Base-by-base conservation (phyloP, 306 rosid species). In the Rosa chinensis region DNA sequence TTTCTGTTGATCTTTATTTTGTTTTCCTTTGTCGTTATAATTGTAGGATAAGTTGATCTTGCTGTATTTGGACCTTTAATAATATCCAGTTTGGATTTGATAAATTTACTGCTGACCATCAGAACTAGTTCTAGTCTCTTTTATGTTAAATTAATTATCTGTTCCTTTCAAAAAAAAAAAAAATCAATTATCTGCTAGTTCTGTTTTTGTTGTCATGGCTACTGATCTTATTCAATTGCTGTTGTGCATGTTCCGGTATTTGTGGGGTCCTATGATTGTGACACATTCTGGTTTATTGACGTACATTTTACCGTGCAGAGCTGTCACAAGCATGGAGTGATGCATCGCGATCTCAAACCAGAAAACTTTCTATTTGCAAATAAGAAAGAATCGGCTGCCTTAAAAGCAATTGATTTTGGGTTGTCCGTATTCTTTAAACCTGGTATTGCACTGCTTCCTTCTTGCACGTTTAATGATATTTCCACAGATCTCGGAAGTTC, bases 271-370 rank as follows among this genome's bases (percentile, higher is more conserved):
- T 49, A 25, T 45, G 25, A 3, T 66, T 64, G 55, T 75, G 66
- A 55, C 72, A 11, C 39, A 55, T 40, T 75, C 8, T 71, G 9
- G 47, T 69, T 17, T 52, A n/a, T 75, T 75, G 49, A 79, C 49
- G 2, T 77, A 66, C 66, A 59, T 79, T 88, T 52, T 55, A 25
- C 17, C 17, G 66, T 67, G 77, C 74, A 88, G 92, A 83, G 77
- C 72, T 88, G 92, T 73, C 92, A 88, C 78, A 78, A 84, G 75
- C 85, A 88, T 45, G 90, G 92, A 52, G 92, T 88, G 66, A 86
- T 88, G 88, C 92, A 88, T 86, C 90, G 90, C 2, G 92, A 88
- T 86, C 92, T 88, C 61, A 88, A 88, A 77, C 91, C 91, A 21
- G 91, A 88, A 72, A 88, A 88, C 81, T 88, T 88, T 74, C 69